Base-by-base conservation (phyloP, 257 asterid genomes). In the Plantago major region DNA sequence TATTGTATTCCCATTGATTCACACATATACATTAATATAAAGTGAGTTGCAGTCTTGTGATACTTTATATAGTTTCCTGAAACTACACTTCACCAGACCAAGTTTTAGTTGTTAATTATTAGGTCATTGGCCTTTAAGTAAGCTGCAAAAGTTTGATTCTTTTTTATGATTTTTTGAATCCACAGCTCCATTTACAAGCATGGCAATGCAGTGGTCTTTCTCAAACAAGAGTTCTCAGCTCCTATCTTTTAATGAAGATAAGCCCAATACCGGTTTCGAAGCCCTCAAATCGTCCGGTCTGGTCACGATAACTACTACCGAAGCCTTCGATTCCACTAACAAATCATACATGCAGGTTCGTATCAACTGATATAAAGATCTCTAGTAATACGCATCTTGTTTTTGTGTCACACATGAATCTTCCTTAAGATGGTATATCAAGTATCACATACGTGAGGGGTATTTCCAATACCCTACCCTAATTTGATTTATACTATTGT, bases 281-380 rank as follows among this genome's bases (percentile, higher is more conserved):
- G 77, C 90, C 30, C 92, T 85, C 12, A 89, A 82, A 6, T 83
- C 93, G 6, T 33, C 88, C 45, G 96, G 95, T 71, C 63, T 85
- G 72, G 86, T 88, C 58, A 76, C 85, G 1, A 83, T 85, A 63
- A 85, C 86, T 42, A 83, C 89, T 37, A 60, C 74, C 10, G 78
- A 72, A 46, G 61, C 75, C 22, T 66, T 69, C 14, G 76, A 79
- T 43, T 59, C 77, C 37, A 46, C 44, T 45, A 75, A 58, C 64
- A 57, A 50, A 67, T 64, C 83, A 11, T 77, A 75, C 57, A 26
- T 74, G 78, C 85, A 81, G 95, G 96, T 88, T 62, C 51, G 64
- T 47, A 16, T 0, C 11, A 16, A 46, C 30, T 46, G 46, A 3
- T 52, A 28, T 11, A 10, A 53, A 16, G 46, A 53, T 54, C 5